Conservation (phyloP, 2,329 filamentous ascomycete genomes). For the Epichloe sp. region DNA sequence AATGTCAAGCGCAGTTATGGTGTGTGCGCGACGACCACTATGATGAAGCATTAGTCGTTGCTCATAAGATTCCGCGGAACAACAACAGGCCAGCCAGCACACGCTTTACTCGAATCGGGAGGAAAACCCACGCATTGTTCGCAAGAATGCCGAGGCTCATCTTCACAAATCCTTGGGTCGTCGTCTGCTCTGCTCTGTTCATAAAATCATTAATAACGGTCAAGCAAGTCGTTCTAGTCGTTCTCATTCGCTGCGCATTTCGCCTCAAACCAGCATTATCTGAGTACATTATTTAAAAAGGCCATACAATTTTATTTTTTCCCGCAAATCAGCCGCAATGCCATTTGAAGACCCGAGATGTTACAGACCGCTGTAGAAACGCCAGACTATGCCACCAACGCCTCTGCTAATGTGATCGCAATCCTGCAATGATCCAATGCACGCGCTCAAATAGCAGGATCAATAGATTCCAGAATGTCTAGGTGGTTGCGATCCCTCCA, state of each 20-base stretch:
- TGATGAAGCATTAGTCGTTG: not conserved
- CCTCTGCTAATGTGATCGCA: not conserved
- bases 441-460: not conserved
- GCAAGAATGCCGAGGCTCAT: slow-evolving; percentile 24
- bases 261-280: no score
- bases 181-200: not conserved
- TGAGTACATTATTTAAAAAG: no score
- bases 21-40: slow-evolving; percentile 38
- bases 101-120: not conserved
- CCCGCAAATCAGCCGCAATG: no score
- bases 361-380: not conserved
- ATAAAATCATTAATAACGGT: no score
- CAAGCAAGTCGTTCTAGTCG: no score
- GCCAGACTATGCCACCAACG: not conserved
- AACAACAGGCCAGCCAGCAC: not conserved
- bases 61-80: not conserved
- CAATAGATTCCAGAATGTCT: not conserved
- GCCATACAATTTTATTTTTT: no score
- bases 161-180: no score
- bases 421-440: not conserved
- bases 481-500: slow-evolving; percentile 6
- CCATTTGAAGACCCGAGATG: no score
- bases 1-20: slow-evolving; percentile 38
- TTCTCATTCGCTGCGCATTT: no score
- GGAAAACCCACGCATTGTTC: slow-evolving; percentile 39